Evolutionary conservation across 176 grass and related monocot genomes (phyloP).

Genomic region (Saccharum officinarum): DNA sequence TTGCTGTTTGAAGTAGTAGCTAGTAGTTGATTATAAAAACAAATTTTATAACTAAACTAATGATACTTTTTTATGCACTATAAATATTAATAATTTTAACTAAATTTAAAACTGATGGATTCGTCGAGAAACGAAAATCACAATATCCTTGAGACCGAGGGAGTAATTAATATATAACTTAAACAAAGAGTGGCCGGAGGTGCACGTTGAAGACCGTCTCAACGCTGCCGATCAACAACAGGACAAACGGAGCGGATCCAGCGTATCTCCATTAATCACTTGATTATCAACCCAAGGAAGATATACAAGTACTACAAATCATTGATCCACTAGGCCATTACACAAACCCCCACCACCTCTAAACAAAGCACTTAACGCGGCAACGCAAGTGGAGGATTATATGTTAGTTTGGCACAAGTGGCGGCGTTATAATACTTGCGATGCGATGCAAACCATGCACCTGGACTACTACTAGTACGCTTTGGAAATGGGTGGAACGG

Average conservation of each 20-base stretch:
- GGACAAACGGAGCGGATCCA: not conserved
- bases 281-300: not conserved
- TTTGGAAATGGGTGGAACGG: too few species aligned
- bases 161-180: not conserved
- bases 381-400: not conserved
- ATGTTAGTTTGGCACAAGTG: not conserved
- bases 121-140: too few species aligned
- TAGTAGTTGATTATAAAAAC: too few species aligned
- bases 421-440: not conserved
- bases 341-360: not conserved
- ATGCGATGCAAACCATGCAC: not conserved
- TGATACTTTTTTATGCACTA: too few species aligned
- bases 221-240: not conserved
- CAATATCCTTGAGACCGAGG: too few species aligned
- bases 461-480: not conserved
- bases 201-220: not conserved
- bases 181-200: not conserved
- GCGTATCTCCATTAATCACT: not conserved
- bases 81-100: too few species aligned
- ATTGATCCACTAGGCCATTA: slow-evolving; percentile 13
- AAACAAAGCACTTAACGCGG: not conserved
- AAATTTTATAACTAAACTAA: too few species aligned
- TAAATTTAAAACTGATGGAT: too few species aligned
- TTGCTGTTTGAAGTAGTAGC: too few species aligned
- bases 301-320: not conserved